A percentile compares a stretch with the other conserved stretches of the same genome.
Evolutionary conservation across 768 basidiomycete species (phyloP).

Genomic region (Hebeloma cylindrosporum): DNA sequence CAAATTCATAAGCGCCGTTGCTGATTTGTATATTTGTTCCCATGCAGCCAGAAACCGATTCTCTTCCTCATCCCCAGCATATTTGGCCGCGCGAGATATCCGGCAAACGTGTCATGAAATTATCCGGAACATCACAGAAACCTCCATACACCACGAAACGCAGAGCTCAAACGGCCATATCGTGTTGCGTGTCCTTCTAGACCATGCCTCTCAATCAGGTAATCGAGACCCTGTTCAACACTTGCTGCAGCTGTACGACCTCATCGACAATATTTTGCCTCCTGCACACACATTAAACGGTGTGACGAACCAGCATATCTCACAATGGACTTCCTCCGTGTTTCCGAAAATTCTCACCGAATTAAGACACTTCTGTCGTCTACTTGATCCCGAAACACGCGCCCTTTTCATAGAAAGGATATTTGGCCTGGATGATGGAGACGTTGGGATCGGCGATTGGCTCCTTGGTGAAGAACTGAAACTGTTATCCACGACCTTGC

Average conservation of each 20-base stretch:
- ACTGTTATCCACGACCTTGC: constrained; percentile 42
- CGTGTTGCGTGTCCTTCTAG: constrained; percentile 58
- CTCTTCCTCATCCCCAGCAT: constrained; percentile 38
- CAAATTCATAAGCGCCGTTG: constrained; percentile 40
- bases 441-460: constrained; percentile 67
- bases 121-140: constrained; percentile 41
- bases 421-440: constrained; percentile 54
- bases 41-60: constrained; percentile 43
- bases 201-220: constrained; percentile 38
- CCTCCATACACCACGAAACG: constrained; percentile 31
- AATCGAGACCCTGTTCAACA: constrained; percentile 59
- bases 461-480: constrained; percentile 63
- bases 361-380: constrained; percentile 52
- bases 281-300: constrained; percentile 14
- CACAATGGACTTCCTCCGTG: constrained; percentile 52
- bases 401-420: constrained; percentile 54
- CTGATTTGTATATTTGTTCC: constrained; percentile 58
- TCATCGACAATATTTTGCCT: constrained; percentile 62
- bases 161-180: constrained; percentile 45
- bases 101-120: constrained; percentile 54
- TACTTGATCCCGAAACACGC: constrained; percentile 57
- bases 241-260: constrained; percentile 51
- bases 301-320: constrained; percentile 30
- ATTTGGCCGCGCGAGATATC: constrained; percentile 41
- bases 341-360: constrained; percentile 59